A percentile compares a stretch with the other conserved stretches of the same genome.
These are phyloP conservation scores for Komagataella pastoris DNA, from an alignment of 805 yeast species.

Conservation along the genomic window DNA sequence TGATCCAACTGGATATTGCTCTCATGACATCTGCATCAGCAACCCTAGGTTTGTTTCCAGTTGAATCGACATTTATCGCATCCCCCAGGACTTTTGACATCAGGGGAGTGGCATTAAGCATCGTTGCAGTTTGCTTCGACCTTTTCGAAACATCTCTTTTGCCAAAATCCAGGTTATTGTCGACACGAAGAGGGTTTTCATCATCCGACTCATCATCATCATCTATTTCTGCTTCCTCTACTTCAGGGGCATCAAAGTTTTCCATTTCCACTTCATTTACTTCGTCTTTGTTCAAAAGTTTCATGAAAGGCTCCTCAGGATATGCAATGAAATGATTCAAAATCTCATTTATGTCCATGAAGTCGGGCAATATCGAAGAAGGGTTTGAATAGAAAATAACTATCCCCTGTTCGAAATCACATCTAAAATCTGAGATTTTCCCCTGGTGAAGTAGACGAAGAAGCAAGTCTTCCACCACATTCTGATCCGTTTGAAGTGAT, in stretches of 20 bases:
- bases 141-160: not conserved
- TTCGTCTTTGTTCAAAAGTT: not conserved
- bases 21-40: not conserved
- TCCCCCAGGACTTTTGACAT: not conserved
- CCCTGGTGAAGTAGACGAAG: not conserved
- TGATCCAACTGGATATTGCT: conserved; percentile 3
- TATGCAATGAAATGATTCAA: not conserved
- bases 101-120: not conserved
- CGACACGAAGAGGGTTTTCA: not conserved
- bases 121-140: not conserved
- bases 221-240: not conserved
- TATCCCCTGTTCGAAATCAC: not conserved
- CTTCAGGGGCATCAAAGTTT: not conserved
- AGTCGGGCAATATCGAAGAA: not conserved
- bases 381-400: conserved; percentile 1
- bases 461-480: not conserved
- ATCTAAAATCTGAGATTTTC: not conserved
- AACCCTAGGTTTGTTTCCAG: not conserved
- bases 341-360: not conserved
- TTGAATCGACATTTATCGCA: not conserved
- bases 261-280: not conserved
- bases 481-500: not conserved
- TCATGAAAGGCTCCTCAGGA: not conserved
- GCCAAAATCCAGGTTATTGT: not conserved
- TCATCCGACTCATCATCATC: not conserved